Conservation (phyloP, 176 grass and related monocot species). For the Chloris gayana region DNA sequence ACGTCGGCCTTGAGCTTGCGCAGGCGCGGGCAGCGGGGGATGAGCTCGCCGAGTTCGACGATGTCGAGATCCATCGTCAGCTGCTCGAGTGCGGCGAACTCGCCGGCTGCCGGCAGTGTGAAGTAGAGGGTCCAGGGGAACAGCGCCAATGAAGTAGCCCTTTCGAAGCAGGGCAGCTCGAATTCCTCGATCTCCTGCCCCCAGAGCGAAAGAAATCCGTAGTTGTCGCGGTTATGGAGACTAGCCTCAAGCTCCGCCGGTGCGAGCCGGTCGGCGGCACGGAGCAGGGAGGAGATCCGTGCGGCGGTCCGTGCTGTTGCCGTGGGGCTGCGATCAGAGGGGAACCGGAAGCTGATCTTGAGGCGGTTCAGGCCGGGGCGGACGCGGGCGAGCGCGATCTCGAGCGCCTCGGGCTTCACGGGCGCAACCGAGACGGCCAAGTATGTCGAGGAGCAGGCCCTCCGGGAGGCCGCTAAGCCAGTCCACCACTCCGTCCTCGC, state of each 20-base stretch:
- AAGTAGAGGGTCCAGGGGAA: rapidly evolving
- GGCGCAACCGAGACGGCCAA: neutral
- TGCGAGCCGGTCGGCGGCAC: neutral
- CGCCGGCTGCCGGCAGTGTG: neutral
- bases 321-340: neutral
- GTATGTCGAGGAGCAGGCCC: neutral
- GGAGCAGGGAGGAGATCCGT: neutral
- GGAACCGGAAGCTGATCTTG: neutral
- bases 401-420: neutral
- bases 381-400: neutral
- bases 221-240: too few species aligned
- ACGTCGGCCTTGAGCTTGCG: too few species aligned
- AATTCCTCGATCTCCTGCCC: neutral
- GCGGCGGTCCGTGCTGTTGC: too few species aligned
- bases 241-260: neutral
- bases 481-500: neutral
- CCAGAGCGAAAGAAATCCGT: too few species aligned
- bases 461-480: neutral
- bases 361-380: neutral
- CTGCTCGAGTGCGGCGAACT: neutral
- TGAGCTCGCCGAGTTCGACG: neutral
- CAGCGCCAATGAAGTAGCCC: neutral
- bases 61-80: neutral
- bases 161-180: neutral
- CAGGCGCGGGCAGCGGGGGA: neutral